A percentile compares a stretch with the other conserved stretches of the same genome.
Conservation (phyloP, 257 asterid genomes). For the Solanum verrucosum region DNA sequence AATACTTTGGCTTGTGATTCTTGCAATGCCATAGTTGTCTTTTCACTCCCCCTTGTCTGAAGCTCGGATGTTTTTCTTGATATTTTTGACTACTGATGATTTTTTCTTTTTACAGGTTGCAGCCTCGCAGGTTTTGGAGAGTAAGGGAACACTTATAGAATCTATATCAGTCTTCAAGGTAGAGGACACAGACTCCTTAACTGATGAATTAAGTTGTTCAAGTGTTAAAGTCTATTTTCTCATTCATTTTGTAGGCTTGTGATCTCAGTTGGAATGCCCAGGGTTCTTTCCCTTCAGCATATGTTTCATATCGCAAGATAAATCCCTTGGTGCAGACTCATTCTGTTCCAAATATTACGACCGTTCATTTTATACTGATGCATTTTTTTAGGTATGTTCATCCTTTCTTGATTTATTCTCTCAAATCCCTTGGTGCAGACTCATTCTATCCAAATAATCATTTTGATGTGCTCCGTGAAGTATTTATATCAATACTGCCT, state of each 20-base stretch:
- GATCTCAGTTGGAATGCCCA: neutral
- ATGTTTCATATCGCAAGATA: neutral
- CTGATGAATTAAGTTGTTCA: neutral
- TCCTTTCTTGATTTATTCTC: neutral
- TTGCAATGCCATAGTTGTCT: neutral
- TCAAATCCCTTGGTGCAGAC: neutral
- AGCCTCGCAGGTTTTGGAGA: neutral
- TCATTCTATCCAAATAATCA: neutral
- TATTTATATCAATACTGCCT: neutral
- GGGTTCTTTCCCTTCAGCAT: neutral
- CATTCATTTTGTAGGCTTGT: neutral
- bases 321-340: neutral
- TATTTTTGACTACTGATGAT: neutral
- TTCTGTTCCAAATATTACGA: neutral
- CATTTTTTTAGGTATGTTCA: neutral
- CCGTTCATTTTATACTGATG: neutral
- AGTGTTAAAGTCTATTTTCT: neutral
- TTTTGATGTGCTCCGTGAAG: neutral
- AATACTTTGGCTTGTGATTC: neutral
- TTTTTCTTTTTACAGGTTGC: neutral
- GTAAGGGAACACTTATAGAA: neutral
- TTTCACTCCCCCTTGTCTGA: neutral
- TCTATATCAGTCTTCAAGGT: neutral
- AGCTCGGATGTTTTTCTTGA: neutral
- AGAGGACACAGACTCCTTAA: neutral